Percentiles rank a stretch among this genome's conserved stretches.
Conservation (phyloP, 768 basidiomycete species). For the Sarcomyxa edulis region DNA sequence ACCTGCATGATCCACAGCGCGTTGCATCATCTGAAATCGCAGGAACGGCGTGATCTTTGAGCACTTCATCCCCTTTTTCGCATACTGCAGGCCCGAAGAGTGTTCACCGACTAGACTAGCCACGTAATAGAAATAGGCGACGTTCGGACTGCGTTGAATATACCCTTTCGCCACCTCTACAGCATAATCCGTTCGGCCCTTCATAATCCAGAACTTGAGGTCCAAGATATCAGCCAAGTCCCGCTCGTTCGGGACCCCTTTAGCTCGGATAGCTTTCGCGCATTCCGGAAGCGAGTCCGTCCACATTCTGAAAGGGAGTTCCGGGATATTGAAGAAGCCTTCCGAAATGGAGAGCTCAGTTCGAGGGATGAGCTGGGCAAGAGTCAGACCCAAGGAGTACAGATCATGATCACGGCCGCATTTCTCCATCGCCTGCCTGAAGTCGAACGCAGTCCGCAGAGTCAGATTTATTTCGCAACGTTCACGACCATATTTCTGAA, state of each 20-base stretch:
- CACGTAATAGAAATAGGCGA: conserved; percentile 1
- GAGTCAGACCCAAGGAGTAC: conserved; percentile 41
- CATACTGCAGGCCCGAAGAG: not conserved
- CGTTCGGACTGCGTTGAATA: not conserved
- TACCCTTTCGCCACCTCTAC: conserved; percentile 38
- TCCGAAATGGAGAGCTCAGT: conserved; percentile 60
- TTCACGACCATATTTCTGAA: conserved; percentile 41
- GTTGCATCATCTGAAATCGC: not conserved
- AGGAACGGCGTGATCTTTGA: not conserved
- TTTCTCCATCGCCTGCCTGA: conserved; percentile 48
- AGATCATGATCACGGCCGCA: conserved; percentile 43
- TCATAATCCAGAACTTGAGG: conserved; percentile 53
- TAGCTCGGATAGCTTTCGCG: conserved; percentile 47
- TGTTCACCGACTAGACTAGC: not conserved
- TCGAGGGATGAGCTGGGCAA: conserved; percentile 43
- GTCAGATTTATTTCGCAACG: conserved; percentile 44
- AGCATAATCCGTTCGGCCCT: conserved; percentile 41
- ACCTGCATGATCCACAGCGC: not conserved
- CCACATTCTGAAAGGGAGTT: conserved; percentile 54
- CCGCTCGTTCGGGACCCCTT: conserved; percentile 29
- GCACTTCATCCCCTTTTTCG: not conserved
- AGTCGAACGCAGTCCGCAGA: conserved; percentile 33
- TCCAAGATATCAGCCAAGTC: conserved; percentile 63
- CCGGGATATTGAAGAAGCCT: conserved; percentile 44
- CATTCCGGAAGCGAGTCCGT: conserved; percentile 55